phyloP scores from a whole-genome alignment of 192 early-diverging fungal genomes.

The Endogone sp. region DNA sequence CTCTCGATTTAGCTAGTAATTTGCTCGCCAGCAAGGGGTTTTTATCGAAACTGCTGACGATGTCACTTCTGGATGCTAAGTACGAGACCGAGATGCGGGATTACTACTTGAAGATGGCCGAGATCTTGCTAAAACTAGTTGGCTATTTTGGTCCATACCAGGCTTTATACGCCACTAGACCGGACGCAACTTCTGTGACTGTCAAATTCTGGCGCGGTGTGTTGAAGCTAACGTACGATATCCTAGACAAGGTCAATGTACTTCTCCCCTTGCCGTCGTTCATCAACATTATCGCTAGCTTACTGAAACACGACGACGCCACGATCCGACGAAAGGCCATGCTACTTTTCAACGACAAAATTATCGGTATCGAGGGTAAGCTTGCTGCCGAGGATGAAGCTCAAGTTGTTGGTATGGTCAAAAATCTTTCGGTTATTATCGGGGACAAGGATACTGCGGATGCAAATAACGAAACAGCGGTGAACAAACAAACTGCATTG shows the following conservation, averaged over 20 bases:
- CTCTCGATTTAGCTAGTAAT: constrained; percentile 48
- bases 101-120: constrained; percentile 45
- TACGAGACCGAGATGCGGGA: constrained; percentile 36
- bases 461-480: constrained; percentile 33
- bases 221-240: constrained; percentile 63
- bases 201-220: constrained; percentile 46
- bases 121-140: constrained; percentile 52
- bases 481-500: constrained; percentile 75
- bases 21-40: constrained; percentile 48
- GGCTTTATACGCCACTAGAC: constrained; percentile 23
- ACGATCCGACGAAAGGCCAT: constrained; percentile 73
- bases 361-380: constrained; percentile 28
- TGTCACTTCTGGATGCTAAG: constrained; percentile 25
- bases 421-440: constrained; percentile 38
- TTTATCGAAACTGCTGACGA: constrained; percentile 41
- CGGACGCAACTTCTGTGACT: constrained; percentile 26
- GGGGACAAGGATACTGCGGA: constrained; percentile 30
- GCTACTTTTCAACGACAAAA: constrained; percentile 61
- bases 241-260: constrained; percentile 70
- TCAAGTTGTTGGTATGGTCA: constrained; percentile 46
- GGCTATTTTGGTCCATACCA: constrained; percentile 46
- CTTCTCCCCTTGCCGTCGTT: constrained; percentile 76
- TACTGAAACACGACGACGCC: constrained; percentile 57
- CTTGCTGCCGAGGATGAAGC: constrained; percentile 38
- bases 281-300: constrained; percentile 57